Percentiles rank a stretch among this genome's conserved stretches.
Evolutionary conservation across 192 early-diverging fungal species (phyloP).

Genomic region (Umbelopsis isabellina): DNA sequence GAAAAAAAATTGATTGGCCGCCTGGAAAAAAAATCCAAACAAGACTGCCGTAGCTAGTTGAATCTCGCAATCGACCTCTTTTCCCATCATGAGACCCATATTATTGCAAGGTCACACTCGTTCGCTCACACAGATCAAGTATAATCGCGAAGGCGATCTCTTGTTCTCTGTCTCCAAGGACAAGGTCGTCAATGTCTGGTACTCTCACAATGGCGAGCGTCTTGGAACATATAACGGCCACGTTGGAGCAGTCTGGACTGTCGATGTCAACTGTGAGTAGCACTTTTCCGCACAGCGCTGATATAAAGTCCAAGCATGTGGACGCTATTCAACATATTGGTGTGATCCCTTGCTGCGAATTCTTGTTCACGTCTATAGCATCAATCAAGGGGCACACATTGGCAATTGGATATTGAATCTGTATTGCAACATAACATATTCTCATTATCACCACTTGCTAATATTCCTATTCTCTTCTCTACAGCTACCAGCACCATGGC

Average conservation of each 20-base stretch:
- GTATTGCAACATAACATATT: no score
- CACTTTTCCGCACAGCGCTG: neutral
- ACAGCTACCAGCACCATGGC: slow-evolving; percentile 74
- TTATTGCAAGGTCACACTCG: slow-evolving; percentile 96
- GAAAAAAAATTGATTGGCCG: no score
- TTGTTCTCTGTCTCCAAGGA: slow-evolving; percentile 96
- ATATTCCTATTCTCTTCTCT: neutral
- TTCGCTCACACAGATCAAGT: slow-evolving; percentile 96
- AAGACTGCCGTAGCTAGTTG: neutral
- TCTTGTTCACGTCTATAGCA: no score
- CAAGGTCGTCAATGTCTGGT: slow-evolving; percentile 93
- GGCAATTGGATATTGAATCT: no score
- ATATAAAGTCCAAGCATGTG: neutral
- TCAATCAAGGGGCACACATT: no score
- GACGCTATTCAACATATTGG: neutral
- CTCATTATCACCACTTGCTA: neutral
- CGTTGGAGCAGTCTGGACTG: slow-evolving; percentile 91
- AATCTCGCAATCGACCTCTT: neutral
- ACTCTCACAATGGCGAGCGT: slow-evolving; percentile 96
- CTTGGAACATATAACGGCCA: slow-evolving; percentile 94
- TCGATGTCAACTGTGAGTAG: slow-evolving; percentile 85
- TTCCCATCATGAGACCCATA: slow-evolving; percentile 77
- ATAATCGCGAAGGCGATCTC: slow-evolving; percentile 98
- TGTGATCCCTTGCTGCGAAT: no score
- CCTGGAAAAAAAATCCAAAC: slow-evolving; percentile 2